A percentile compares a stretch with the other conserved stretches of the same genome.
Conservation (phyloP, 1,284 basidiomycete species). For the Cryptococcus sp. region DNA sequence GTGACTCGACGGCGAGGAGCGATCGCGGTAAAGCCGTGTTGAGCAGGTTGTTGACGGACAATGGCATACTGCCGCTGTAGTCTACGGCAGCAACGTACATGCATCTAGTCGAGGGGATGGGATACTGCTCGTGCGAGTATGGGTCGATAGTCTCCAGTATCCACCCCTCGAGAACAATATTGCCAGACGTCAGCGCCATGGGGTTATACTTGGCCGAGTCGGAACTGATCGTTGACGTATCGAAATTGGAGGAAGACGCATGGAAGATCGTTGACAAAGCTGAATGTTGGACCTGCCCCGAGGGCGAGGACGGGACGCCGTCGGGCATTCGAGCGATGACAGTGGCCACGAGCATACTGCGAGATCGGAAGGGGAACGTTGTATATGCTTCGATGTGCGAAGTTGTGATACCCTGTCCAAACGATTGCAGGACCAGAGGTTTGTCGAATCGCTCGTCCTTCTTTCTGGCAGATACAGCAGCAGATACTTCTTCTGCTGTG, state of each 20-base stretch:
- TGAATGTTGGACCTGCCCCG: conserved; percentile 47
- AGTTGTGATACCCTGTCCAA: conserved; percentile 71
- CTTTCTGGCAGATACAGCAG: conserved; percentile 63
- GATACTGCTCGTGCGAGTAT: conserved; percentile 90
- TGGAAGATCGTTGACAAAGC: conserved; percentile 64
- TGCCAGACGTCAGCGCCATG: conserved; percentile 71
- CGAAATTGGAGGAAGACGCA: conserved; percentile 72
- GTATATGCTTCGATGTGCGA: conserved; percentile 60
- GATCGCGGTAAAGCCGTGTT: conserved; percentile 71
- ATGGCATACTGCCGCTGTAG: conserved; percentile 82
- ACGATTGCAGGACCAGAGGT: conserved; percentile 71
- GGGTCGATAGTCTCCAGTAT: conserved; percentile 95
- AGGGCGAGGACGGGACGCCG: conserved; percentile 53
- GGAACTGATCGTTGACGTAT: conserved; percentile 62
- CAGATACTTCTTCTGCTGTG: conserved; percentile 85
- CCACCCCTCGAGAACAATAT: conserved; percentile 91
- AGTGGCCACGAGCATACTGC: conserved; percentile 80
- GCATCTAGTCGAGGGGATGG: conserved; percentile 91
- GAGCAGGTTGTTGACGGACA: conserved; percentile 83
- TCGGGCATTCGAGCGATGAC: conserved; percentile 67
- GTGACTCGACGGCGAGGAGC: conserved; percentile 70
- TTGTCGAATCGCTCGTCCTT: conserved; percentile 59
- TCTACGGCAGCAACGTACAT: conserved; percentile 87
- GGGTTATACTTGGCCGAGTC: conserved; percentile 74
- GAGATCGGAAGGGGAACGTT: conserved; percentile 87